phyloP scores from a whole-genome alignment of 305 asterid species.

The Stenogyne calaminthoides region DNA sequence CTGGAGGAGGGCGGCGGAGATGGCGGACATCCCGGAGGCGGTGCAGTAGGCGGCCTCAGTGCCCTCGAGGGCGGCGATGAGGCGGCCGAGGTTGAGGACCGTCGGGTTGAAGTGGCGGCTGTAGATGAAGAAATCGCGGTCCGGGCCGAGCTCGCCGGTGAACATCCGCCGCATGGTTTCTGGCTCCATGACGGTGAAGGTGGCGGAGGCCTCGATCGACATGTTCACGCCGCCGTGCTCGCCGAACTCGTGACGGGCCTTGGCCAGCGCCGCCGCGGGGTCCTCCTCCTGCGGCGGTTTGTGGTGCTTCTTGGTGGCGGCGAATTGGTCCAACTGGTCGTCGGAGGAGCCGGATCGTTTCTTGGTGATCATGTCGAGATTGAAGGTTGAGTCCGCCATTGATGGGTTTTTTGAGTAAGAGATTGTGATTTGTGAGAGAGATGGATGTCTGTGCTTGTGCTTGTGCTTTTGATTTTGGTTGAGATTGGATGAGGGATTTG shows the following conservation, averaged over 20 bases:
- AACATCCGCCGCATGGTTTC: slow-evolving; percentile 91
- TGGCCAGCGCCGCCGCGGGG: slow-evolving; percentile 80
- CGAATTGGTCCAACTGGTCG: slow-evolving; percentile 43
- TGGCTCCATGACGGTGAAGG: slow-evolving; percentile 97
- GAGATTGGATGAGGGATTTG: not conserved
- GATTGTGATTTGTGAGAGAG: not conserved
- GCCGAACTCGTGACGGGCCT: slow-evolving; percentile 95
- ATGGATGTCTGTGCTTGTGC: not conserved
- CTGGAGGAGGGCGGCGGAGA: slow-evolving; percentile 81
- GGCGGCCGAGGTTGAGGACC: slow-evolving; percentile 83
- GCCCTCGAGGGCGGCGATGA: slow-evolving; percentile 91
- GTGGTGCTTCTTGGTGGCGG: slow-evolving; percentile 49
- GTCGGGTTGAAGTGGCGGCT: slow-evolving; percentile 98
- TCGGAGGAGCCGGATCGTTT: slow-evolving; percentile 57
- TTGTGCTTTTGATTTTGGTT: not conserved
- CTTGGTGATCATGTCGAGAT: slow-evolving; percentile 33
- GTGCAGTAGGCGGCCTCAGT: slow-evolving; percentile 99
- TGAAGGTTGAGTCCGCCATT: slow-evolving; percentile 58
- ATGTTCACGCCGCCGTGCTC: slow-evolving; percentile 99
- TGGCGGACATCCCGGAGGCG: slow-evolving; percentile 95
- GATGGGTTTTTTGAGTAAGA: not conserved
- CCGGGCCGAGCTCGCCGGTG: slow-evolving; percentile 89
- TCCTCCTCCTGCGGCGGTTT: slow-evolving; percentile 45
- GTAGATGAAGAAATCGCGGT: slow-evolving; percentile 85
- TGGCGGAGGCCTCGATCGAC: slow-evolving; percentile 98